Evolutionary conservation across 306 rosid species (phyloP).

Genomic region (Abrus pulchellus): DNA sequence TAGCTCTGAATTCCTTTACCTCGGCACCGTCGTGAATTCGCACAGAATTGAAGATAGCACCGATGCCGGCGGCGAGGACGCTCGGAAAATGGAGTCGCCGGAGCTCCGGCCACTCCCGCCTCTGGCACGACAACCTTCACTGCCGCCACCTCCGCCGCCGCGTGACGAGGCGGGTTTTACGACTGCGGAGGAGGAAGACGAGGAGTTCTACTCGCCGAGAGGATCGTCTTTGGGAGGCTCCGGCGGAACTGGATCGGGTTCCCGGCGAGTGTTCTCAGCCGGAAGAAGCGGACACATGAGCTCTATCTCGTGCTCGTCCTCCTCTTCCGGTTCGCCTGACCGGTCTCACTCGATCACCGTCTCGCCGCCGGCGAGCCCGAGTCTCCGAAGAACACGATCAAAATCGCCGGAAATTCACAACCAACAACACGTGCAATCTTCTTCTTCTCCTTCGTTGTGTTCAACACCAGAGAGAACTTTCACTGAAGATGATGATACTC

Average conservation of each 20-base stretch:
- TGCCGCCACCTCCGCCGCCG: background rate
- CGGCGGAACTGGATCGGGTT: conserved; percentile 65
- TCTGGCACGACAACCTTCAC: conserved; percentile 48
- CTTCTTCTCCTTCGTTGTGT: conserved; percentile 39
- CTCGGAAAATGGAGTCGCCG: conserved; percentile 67
- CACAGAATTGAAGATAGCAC: conserved; percentile 57
- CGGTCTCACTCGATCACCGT: conserved; percentile 51
- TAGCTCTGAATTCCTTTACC: conserved; percentile 84
- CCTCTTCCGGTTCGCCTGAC: conserved; percentile 66
- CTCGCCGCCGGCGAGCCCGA: conserved; percentile 57
- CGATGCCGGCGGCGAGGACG: background rate
- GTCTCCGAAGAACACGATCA: conserved; percentile 57
- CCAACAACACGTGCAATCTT: conserved; percentile 39
- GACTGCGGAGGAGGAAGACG: conserved; percentile 70
- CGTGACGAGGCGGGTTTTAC: background rate
- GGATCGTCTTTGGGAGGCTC: conserved; percentile 75
- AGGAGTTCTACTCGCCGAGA: conserved; percentile 87
- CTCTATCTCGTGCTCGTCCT: conserved; percentile 58
- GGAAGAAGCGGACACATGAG: conserved; percentile 45
- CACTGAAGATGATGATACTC: conserved; percentile 4
- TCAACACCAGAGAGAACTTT: conserved; percentile 51
- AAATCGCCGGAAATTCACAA: conserved; percentile 66
- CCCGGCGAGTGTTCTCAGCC: conserved; percentile 55
- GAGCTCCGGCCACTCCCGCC: conserved; percentile 77
- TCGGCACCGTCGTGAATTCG: conserved; percentile 80